Evolutionary conservation across 2,329 filamentous ascomycete species (phyloP).

Genomic region (Mycosphaerella arachidis): DNA sequence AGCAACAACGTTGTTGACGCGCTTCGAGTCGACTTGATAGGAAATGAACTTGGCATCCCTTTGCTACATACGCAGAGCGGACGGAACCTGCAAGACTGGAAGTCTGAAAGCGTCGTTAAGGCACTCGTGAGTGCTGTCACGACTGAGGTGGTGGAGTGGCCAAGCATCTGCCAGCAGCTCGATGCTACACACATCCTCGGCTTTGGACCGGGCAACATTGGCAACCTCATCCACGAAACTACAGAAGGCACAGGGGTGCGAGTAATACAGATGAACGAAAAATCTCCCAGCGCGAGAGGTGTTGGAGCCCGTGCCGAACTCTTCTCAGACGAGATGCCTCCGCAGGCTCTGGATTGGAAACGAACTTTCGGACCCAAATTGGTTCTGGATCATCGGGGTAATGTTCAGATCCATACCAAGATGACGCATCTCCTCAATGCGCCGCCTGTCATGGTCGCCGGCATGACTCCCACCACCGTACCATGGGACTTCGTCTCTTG

Average conservation of each 20-base stretch:
- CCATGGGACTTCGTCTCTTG: conserved; percentile 83
- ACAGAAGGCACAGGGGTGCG: neutral
- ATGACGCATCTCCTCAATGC: conserved; percentile 79
- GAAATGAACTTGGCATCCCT: neutral
- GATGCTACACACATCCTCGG: neutral
- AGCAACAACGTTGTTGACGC: conserved; percentile 77
- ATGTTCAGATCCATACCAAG: conserved; percentile 89
- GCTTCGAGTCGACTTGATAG: neutral
- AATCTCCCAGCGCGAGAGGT: neutral
- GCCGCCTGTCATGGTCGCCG: conserved; percentile 78
- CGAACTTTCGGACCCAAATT: conserved; percentile 74
- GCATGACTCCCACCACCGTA: conserved; percentile 84
- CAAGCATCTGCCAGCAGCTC: neutral
- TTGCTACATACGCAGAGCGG: neutral
- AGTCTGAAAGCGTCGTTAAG: neutral
- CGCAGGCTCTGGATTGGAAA: neutral
- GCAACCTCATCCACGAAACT: neutral
- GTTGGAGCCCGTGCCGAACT: neutral
- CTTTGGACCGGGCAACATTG: neutral
- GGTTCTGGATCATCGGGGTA: conserved; percentile 76
- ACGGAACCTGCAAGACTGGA: neutral
- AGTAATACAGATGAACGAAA: neutral
- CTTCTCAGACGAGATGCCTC: neutral
- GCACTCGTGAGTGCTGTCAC: neutral
- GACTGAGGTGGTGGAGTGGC: neutral